A percentile compares a stretch with the other conserved stretches of the same genome.
Evolutionary conservation across 2,329 filamentous ascomycete genomes (phyloP).

Genomic region (Didymosphaeria variabile): DNA sequence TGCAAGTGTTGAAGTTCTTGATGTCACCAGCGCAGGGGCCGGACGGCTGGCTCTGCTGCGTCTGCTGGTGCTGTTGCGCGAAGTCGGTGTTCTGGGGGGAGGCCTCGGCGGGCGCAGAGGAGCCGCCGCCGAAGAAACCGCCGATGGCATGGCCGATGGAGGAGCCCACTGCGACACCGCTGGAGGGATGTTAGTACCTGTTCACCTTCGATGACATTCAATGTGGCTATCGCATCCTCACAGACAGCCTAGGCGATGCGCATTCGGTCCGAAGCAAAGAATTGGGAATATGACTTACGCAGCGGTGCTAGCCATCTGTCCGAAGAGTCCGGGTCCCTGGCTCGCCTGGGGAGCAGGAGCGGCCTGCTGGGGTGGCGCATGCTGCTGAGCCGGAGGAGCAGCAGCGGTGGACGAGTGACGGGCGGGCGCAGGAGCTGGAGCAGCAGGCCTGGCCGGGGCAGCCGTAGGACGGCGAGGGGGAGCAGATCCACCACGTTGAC

Average conservation of each 20-base stretch:
- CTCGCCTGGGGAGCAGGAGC: slow-evolving; percentile 52
- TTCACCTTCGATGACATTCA: slow-evolving; percentile 11
- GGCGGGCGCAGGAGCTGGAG: slow-evolving; percentile 61
- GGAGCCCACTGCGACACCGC: slow-evolving; percentile 95
- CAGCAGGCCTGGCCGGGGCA: slow-evolving; percentile 55
- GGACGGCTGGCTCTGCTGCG: slow-evolving; percentile 48
- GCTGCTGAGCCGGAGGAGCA: slow-evolving; percentile 59
- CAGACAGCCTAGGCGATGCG: not conserved
- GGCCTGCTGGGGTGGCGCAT: slow-evolving; percentile 56
- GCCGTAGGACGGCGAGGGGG: slow-evolving; percentile 55
- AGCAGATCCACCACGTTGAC: slow-evolving; percentile 58
- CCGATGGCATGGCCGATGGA: slow-evolving; percentile 95
- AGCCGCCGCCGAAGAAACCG: slow-evolving; percentile 82
- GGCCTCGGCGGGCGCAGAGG: slow-evolving; percentile 61
- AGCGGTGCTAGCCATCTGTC: slow-evolving; percentile 96
- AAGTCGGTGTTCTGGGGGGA: slow-evolving; percentile 46
- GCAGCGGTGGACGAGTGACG: slow-evolving; percentile 75
- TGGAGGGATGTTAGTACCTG: slow-evolving; percentile 51
- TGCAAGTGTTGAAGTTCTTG: slow-evolving; percentile 89
- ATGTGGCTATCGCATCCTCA: slow-evolving; percentile 3
- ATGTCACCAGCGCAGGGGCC: slow-evolving; percentile 76
- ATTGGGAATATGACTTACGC: slow-evolving; percentile 73
- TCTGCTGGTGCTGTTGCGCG: slow-evolving; percentile 47
- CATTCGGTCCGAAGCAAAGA: not conserved
- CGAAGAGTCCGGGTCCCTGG: slow-evolving; percentile 85